These are phyloP conservation scores for Dothideomycetes sp. DNA, from an alignment of 2,329 filamentous ascomycete species.

Conservation along the genomic window DNA sequence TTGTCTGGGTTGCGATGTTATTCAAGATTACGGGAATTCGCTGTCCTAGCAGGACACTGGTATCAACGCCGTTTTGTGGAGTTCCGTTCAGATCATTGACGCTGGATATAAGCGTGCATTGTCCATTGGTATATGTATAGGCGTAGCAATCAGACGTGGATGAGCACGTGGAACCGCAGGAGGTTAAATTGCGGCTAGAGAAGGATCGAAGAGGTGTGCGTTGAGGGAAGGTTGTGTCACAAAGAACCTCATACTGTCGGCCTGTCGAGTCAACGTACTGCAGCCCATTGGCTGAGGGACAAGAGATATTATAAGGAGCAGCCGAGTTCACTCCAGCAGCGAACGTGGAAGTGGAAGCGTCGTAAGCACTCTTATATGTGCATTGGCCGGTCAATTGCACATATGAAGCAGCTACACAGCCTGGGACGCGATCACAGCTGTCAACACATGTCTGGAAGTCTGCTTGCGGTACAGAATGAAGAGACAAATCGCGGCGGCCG, in stretches of 20 bases:
- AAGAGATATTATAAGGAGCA: constrained; percentile 15
- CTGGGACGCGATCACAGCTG: constrained; percentile 12
- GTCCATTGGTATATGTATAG: too few species aligned
- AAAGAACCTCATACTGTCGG: constrained; percentile 16
- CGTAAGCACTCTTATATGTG: constrained; percentile 11
- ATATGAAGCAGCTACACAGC: constrained; percentile 13
- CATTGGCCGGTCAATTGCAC: constrained; percentile 9
- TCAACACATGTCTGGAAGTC: constrained; percentile 15
- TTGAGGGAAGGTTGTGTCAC: constrained; percentile 15
- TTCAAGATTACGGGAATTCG: too few species aligned
- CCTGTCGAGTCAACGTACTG: constrained; percentile 15
- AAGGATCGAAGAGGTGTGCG: too few species aligned
- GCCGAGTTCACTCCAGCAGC: constrained; percentile 3
- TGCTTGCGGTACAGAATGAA: too few species aligned
- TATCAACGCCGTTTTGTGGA: too few species aligned
- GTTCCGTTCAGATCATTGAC: too few species aligned
- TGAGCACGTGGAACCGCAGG: too few species aligned
- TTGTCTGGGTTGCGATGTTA: too few species aligned
- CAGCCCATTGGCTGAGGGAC: constrained; percentile 14
- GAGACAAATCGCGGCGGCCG: constrained; percentile 6
- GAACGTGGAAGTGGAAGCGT: constrained; percentile 6
- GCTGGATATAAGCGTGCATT: too few species aligned
- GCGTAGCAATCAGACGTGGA: too few species aligned
- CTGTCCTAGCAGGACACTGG: too few species aligned
- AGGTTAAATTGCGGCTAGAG: too few species aligned